Conservation (phyloP, 257 asterid genomes). For the Nicotiana paniculata region DNA sequence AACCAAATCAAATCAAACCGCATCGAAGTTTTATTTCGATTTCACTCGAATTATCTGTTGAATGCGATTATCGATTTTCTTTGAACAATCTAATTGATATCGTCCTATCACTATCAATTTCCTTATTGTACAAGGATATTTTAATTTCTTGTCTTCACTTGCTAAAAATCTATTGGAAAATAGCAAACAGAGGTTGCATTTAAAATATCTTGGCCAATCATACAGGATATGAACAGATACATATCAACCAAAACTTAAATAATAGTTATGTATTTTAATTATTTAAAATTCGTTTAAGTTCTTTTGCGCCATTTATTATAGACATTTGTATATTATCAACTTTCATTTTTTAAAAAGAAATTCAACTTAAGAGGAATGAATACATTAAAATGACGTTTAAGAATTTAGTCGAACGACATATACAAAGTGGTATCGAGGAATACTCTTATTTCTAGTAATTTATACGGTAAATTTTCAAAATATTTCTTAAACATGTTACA, state of each 20-base stretch:
- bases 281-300: too few species aligned
- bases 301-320: neutral
- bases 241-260: neutral
- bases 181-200: neutral
- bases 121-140: neutral
- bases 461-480: neutral
- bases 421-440: neutral
- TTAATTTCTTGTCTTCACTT: neutral
- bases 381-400: neutral
- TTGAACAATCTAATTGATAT: too few species aligned
- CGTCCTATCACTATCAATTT: neutral
- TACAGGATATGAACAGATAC: neutral
- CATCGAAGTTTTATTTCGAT: too few species aligned
- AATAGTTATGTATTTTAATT: neutral
- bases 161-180: neutral
- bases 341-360: neutral
- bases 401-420: neutral
- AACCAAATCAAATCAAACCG: too few species aligned
- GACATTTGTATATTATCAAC: neutral
- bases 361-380: neutral
- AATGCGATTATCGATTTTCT: too few species aligned
- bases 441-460: neutral
- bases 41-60: too few species aligned
- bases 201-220: neutral
- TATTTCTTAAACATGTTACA: neutral